These are phyloP conservation scores for Straminergon stramineum DNA, from an alignment of 225 moss, liverwort and hornwort species.

Conservation along the genomic window DNA sequence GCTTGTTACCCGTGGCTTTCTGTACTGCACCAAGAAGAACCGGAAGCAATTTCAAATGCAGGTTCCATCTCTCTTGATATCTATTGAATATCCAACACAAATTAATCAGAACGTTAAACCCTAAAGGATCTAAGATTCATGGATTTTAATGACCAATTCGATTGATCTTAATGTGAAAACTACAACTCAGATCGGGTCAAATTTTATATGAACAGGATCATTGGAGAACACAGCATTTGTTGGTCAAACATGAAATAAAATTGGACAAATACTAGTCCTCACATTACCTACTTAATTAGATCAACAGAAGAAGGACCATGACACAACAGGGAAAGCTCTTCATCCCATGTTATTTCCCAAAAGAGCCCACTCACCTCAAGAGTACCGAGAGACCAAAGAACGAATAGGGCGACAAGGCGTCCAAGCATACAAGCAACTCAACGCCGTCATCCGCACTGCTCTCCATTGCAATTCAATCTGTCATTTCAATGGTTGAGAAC, in stretches of 20 bases:
- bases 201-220: background rate
- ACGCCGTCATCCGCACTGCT: background rate
- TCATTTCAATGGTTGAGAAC: background rate
- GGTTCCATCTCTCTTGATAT: conserved; percentile 61
- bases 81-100: conserved; percentile 3
- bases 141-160: background rate
- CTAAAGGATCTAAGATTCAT: too few species aligned
- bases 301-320: background rate
- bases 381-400: conserved; percentile 43
- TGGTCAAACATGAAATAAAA: background rate
- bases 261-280: background rate
- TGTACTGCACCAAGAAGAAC: conserved; percentile 53
- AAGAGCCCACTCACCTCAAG: conserved; percentile 27
- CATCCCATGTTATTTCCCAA: background rate
- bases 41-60: conserved; percentile 49
- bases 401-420: conserved; percentile 53
- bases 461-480: background rate
- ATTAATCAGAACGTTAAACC: background rate
- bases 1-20: conserved; percentile 44
- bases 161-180: background rate
- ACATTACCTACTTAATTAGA: too few species aligned
- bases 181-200: background rate
- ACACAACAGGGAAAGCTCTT: background rate
- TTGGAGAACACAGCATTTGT: background rate
- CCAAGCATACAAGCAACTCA: conserved; percentile 38